Conservation (phyloP, 805 yeast species). For the Barnettozyma populi region DNA sequence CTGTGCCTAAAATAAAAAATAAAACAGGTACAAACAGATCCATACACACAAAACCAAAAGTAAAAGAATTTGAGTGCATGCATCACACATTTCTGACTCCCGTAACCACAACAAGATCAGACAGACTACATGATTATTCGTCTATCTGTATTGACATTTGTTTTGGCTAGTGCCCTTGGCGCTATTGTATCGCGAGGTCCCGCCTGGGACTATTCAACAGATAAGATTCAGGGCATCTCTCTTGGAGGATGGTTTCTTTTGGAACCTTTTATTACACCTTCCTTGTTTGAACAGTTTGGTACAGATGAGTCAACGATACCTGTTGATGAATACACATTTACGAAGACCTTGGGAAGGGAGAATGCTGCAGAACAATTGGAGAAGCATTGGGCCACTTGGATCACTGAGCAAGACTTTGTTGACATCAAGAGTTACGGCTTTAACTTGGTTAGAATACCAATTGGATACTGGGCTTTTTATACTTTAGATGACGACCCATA, state of each 20-base stretch:
- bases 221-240: conserved; percentile 38
- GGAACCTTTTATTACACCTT: conserved; percentile 68
- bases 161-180: not conserved
- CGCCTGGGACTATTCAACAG: conserved; percentile 20
- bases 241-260: conserved; percentile 71
- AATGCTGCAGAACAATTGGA: conserved; percentile 39
- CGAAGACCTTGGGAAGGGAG: conserved; percentile 42
- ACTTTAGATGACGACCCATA: conserved; percentile 49
- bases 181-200: not conserved
- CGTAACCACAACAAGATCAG: not conserved
- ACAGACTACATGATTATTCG: not conserved
- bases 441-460: conserved; percentile 69
- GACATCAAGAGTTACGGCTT: conserved; percentile 49
- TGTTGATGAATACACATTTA: conserved; percentile 55
- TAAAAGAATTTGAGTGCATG: not conserved
- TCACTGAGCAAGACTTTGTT: conserved; percentile 52
- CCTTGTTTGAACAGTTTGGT: conserved; percentile 41
- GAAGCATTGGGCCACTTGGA: conserved; percentile 54
- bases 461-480: conserved; percentile 72
- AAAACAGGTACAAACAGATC: not conserved
- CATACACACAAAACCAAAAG: not conserved
- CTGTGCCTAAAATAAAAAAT: not conserved
- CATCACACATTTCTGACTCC: not conserved
- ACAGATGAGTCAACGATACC: conserved; percentile 37
- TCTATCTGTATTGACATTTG: not conserved